phyloP scores from a whole-genome alignment of 202 grass and related monocot species.

The Digitaria exilis region DNA sequence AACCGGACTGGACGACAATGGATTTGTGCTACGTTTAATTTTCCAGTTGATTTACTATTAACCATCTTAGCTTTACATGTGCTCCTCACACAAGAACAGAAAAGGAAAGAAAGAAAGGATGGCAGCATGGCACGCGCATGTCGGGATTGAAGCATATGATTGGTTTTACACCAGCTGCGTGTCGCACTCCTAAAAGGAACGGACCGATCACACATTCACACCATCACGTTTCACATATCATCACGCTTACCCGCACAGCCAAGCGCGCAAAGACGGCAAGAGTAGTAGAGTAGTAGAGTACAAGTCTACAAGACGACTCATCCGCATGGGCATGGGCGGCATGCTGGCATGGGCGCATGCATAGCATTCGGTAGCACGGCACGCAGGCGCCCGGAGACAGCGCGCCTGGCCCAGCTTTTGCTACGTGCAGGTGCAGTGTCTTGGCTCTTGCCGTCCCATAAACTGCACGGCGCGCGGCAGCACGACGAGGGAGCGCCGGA shows the following conservation, averaged over 20 bases:
- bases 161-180: neutral
- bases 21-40: no score
- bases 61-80: no score
- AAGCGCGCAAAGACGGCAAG: neutral
- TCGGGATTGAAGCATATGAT: neutral
- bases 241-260: no score
- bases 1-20: constrained; percentile 84
- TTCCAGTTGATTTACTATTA: no score
- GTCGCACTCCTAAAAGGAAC: neutral
- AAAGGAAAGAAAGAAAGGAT: no score
- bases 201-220: neutral
- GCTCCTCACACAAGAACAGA: no score
- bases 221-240: neutral
- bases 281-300: no score
- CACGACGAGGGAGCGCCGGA: no score
- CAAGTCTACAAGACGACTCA: neutral
- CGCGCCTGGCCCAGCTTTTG: neutral
- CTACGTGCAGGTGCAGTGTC: neutral
- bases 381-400: neutral
- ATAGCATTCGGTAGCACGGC: neutral
- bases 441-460: no score
- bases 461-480: no score
- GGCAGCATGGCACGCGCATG: neutral
- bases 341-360: neutral
- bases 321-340: neutral